A percentile compares a stretch with the other conserved stretches of the same genome.
Evolutionary conservation across 768 basidiomycete species (phyloP).

Genomic region (Tulasnella sp.): DNA sequence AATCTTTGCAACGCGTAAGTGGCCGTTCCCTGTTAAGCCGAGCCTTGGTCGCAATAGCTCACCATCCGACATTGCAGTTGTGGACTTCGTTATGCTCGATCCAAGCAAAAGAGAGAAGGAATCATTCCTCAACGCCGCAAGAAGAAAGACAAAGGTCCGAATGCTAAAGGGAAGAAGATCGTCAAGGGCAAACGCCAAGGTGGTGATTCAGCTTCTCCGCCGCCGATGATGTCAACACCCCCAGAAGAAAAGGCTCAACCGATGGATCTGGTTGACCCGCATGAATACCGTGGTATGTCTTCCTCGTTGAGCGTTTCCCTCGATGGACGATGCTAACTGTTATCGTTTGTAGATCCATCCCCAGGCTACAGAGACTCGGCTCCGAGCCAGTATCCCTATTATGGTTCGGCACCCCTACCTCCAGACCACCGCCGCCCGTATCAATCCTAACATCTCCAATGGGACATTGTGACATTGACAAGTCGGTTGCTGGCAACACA

Average conservation of each 20-base stretch:
- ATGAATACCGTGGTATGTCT: background rate
- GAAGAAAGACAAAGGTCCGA: slow-evolving; percentile 18
- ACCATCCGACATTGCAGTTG: slow-evolving; percentile 42
- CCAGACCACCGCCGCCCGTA: background rate
- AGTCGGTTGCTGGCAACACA: background rate
- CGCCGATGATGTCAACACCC: background rate
- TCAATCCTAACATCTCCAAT: background rate
- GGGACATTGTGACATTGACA: slow-evolving; percentile 2
- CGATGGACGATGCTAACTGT: background rate
- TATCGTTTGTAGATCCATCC: background rate
- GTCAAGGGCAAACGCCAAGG: background rate
- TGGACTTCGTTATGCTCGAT: slow-evolving; percentile 78
- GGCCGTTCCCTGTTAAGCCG: slow-evolving; percentile 22
- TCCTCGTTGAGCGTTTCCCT: background rate
- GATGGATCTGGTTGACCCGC: background rate
- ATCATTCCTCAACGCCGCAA: slow-evolving; percentile 22
- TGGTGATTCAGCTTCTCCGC: slow-evolving; percentile 2
- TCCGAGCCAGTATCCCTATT: background rate
- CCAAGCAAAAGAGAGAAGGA: slow-evolving; percentile 82
- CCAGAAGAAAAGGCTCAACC: background rate
- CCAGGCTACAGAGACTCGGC: background rate
- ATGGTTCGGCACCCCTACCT: background rate
- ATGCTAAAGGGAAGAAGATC: background rate
- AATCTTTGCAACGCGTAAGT: slow-evolving; percentile 88
- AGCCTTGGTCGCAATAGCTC: slow-evolving; percentile 12